Percentiles rank a stretch among this genome's conserved stretches.
Conservation (phyloP, 2,329 filamentous ascomycete genomes). For the Penicillium brasilianum region DNA sequence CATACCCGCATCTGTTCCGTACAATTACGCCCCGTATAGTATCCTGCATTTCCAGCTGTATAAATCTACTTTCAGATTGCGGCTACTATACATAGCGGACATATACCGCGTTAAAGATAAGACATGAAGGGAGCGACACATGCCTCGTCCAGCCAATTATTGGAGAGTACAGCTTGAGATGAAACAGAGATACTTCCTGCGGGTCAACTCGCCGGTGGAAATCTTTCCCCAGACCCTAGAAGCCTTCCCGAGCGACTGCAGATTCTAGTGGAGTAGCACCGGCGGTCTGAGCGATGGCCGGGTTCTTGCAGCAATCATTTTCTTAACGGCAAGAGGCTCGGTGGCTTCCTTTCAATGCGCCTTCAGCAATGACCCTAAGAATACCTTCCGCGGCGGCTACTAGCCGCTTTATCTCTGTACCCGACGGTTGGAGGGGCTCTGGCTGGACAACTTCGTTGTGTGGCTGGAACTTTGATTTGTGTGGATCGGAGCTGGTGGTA, state of each 20-base stretch:
- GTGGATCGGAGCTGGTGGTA: background rate
- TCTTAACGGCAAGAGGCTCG: constrained; percentile 16
- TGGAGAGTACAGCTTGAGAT: background rate
- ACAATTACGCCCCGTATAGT: background rate
- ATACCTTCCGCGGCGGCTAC: constrained; percentile 10
- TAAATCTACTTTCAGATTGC: background rate
- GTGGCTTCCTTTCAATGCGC: constrained; percentile 15
- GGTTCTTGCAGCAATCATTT: constrained; percentile 28
- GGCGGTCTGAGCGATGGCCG: constrained; percentile 29
- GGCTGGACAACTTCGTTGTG: background rate
- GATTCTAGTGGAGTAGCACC: constrained; percentile 28
- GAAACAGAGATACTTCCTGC: background rate
- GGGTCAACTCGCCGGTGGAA: constrained; percentile 7
- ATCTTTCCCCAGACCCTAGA: constrained; percentile 22
- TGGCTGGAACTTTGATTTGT: background rate
- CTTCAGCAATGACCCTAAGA: constrained; percentile 1
- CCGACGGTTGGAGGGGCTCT: background rate
- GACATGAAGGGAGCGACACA: background rate
- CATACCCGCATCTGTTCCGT: constrained; percentile 8
- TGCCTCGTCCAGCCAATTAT: background rate
- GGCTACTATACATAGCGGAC: background rate
- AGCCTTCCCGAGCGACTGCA: constrained; percentile 14
- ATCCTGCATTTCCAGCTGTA: background rate
- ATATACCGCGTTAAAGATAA: background rate
- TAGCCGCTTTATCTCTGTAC: constrained; percentile 6